These are phyloP conservation scores for Lunasporangiospora selenospora DNA, from an alignment of 192 early-diverging fungal species.

Conservation along the genomic window DNA sequence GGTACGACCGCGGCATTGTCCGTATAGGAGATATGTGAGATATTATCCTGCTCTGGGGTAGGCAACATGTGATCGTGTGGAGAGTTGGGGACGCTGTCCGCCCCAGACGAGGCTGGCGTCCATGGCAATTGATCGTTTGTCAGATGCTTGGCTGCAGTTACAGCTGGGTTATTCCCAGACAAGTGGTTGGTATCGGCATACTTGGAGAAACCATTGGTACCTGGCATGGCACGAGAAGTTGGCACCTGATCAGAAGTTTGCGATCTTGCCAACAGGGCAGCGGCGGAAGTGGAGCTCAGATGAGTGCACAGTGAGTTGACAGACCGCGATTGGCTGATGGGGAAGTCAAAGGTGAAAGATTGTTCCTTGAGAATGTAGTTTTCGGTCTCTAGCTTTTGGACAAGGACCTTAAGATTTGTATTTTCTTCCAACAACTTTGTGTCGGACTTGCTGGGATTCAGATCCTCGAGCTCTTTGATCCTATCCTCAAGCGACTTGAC, in stretches of 20 bases:
- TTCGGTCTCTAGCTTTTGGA: conserved; percentile 59
- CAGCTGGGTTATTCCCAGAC: no score
- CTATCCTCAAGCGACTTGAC: conserved; percentile 80
- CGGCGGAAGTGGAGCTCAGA: no score
- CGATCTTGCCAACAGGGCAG: no score
- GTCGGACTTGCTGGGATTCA: conserved; percentile 51
- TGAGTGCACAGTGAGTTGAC: conserved; percentile 52
- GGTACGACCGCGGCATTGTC: conserved; percentile 40
- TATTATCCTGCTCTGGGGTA: conserved; percentile 25
- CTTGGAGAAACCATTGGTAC: no score
- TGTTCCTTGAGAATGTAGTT: conserved; percentile 62
- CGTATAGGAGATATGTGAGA: not conserved
- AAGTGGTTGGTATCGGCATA: no score
- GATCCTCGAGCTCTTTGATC: conserved; percentile 73
- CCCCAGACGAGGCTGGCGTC: conserved; percentile 43
- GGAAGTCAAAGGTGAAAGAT: conserved; percentile 57
- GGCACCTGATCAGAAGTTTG: no score
- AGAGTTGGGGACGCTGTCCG: conserved; percentile 44
- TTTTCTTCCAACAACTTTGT: conserved; percentile 54
- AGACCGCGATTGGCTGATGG: conserved; percentile 53
- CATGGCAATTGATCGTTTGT: conserved; percentile 34
- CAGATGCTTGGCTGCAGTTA: conserved; percentile 18
- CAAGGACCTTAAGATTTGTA: conserved; percentile 51
- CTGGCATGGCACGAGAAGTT: no score
- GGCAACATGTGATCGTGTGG: conserved; percentile 24